These are phyloP conservation scores for Solanum arcanum DNA, from an alignment of 257 asterid genomes.

Conservation along the genomic window DNA sequence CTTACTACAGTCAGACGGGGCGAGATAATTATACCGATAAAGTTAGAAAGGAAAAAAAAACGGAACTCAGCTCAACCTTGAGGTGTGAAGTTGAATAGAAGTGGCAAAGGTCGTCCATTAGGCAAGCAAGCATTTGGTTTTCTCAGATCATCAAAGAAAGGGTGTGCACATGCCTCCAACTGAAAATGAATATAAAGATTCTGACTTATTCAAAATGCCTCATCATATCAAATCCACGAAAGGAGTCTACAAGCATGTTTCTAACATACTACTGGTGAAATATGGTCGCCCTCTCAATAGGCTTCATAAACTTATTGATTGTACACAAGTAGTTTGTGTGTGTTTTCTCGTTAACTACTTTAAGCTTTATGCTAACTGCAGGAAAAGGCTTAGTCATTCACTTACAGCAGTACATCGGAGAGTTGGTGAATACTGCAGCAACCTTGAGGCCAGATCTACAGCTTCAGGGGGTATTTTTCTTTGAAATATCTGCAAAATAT, in stretches of 20 bases:
- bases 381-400: constrained; percentile 1
- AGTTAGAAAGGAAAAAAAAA: too few relatives aligned
- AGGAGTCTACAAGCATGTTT: not conserved
- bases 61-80: constrained; percentile 24
- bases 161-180: constrained; percentile 60
- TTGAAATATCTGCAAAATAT: constrained; percentile 46
- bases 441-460: constrained; percentile 71
- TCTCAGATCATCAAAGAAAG: constrained; percentile 61
- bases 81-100: constrained; percentile 69
- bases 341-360: not conserved
- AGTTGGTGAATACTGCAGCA: constrained; percentile 77
- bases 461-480: constrained; percentile 79
- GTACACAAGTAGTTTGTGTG: not conserved
- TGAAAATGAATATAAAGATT: constrained; percentile 10
- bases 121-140: constrained; percentile 53
- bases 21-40: not conserved
- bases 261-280: not conserved
- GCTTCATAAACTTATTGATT: not conserved
- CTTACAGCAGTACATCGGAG: constrained; percentile 77
- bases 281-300: not conserved
- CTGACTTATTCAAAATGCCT: not conserved
- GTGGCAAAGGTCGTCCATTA: constrained; percentile 69
- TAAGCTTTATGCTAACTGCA: not conserved
- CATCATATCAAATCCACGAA: not conserved
- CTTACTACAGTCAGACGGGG: not conserved